Evolutionary conservation across 2,329 filamentous ascomycete genomes (phyloP).

Genomic region (Stagonosporopsis rhizophila): DNA sequence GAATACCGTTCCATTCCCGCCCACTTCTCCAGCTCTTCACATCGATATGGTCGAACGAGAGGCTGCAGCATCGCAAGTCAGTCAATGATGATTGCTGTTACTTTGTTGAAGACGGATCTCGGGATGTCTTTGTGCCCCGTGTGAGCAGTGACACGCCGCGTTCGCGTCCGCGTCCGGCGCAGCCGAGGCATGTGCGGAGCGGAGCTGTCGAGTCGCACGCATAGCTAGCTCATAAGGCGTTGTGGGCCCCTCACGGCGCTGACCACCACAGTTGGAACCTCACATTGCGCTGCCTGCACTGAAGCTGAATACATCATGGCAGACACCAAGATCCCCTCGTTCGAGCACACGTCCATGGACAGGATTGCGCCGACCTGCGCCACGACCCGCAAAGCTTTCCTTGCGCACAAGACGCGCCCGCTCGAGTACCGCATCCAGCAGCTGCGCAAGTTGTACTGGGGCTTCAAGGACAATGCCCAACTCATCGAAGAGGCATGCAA

Average conservation of each 20-base stretch:
- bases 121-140: not conserved
- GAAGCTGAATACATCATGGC: slow-evolving; percentile 18
- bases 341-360: slow-evolving; percentile 48
- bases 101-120: slow-evolving; percentile 2
- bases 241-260: slow-evolving; percentile 8
- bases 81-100: not conserved
- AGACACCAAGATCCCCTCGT: slow-evolving; percentile 34
- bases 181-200: slow-evolving; percentile 15
- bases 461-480: slow-evolving; percentile 76
- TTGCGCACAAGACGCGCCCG: slow-evolving; percentile 80
- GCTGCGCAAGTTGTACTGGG: slow-evolving; percentile 96
- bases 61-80: not conserved
- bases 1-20: too few species aligned
- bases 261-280: not conserved
- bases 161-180: not conserved
- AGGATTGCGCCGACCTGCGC: slow-evolving; percentile 49
- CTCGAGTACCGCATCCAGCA: slow-evolving; percentile 83
- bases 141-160: too few species aligned
- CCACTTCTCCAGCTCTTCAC: too few species aligned
- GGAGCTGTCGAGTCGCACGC: slow-evolving; percentile 9
- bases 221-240: slow-evolving; percentile 10
- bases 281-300: not conserved
- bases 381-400: slow-evolving; percentile 72
- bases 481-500: slow-evolving; percentile 77
- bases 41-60: too few species aligned